A percentile compares a stretch with the other conserved stretches of the same genome.
Conservation (phyloP, 306 rosid species). For the Ammopiptanthus mongolicus region DNA sequence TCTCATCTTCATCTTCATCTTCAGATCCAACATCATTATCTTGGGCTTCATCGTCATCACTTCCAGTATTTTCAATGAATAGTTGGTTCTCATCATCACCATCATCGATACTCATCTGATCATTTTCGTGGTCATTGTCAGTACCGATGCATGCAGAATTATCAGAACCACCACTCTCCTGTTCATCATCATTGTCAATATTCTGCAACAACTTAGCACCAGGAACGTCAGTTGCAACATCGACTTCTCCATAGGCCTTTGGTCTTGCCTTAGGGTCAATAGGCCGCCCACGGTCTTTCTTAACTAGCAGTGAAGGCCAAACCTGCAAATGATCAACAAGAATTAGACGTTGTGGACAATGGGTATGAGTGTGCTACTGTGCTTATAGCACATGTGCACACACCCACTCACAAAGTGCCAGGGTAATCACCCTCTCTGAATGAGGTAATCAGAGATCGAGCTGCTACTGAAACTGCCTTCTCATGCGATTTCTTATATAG, state of each 20-base stretch:
- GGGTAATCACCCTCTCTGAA: slow-evolving; percentile 71
- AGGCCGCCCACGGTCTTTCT: slow-evolving; percentile 94
- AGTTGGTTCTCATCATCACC: slow-evolving; percentile 36
- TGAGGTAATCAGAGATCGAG: slow-evolving; percentile 77
- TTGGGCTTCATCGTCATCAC: slow-evolving; percentile 37
- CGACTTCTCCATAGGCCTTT: slow-evolving; percentile 76
- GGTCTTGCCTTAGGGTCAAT: slow-evolving; percentile 64
- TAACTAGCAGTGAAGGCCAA: slow-evolving; percentile 80
- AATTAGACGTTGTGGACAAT: not conserved
- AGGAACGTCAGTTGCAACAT: slow-evolving; percentile 56
- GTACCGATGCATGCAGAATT: slow-evolving; percentile 34
- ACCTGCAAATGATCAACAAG: slow-evolving; percentile 45
- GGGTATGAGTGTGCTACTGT: not conserved
- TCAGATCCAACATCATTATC: slow-evolving; percentile 29
- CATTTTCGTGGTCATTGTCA: slow-evolving; percentile 40
- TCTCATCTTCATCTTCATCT: slow-evolving; percentile 26
- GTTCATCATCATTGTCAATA: slow-evolving; percentile 30
- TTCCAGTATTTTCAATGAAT: slow-evolving; percentile 30
- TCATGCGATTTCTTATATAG: slow-evolving; percentile 89
- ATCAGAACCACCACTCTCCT: slow-evolving; percentile 31
- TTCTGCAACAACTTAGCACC: slow-evolving; percentile 61
- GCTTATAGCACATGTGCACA: not conserved
- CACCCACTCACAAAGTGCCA: not conserved
- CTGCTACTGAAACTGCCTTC: slow-evolving; percentile 83
- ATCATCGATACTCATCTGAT: slow-evolving; percentile 33